These are phyloP conservation scores for Baudoinia panamericana DNA, from an alignment of 495 filamentous ascomycete genomes.

Conservation along the genomic window DNA sequence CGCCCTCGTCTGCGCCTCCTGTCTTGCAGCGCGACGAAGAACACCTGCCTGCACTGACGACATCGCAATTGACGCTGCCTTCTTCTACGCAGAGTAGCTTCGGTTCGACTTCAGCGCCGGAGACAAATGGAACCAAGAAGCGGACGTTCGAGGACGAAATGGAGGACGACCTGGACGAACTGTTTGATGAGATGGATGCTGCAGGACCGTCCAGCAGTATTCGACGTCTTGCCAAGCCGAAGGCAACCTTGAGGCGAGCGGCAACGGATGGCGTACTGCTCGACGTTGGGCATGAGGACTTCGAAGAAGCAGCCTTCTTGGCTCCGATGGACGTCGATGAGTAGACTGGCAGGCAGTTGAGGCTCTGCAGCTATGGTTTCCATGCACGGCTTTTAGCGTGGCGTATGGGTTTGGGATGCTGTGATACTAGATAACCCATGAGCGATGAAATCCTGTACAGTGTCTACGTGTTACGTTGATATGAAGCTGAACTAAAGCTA, in stretches of 20 bases:
- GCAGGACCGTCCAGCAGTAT: neutral
- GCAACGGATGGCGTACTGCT: neutral
- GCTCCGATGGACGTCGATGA: constrained; percentile 21
- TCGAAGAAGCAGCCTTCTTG: constrained; percentile 30
- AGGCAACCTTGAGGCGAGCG: constrained; percentile 7
- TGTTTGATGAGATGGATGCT: constrained; percentile 21
- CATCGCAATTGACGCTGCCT: constrained; percentile 8
- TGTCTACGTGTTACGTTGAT: no score
- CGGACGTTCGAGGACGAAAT: constrained; percentile 17
- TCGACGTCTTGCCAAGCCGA: constrained; percentile 7
- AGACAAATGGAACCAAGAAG: constrained; percentile 10
- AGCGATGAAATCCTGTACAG: no score
- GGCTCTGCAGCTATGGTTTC: no score
- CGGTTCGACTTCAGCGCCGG: constrained; percentile 1
- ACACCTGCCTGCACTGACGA: constrained; percentile 6
- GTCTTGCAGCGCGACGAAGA: constrained; percentile 6
- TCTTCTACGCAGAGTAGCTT: constrained; percentile 12
- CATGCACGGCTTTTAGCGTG: no score
- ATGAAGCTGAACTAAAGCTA: no score
- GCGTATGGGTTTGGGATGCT: no score
- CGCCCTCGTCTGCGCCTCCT: constrained; percentile 13
- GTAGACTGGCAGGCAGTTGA: no score
- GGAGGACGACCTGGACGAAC: constrained; percentile 21
- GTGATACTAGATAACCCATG: no score
- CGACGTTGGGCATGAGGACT: constrained; percentile 20